A percentile compares a stretch with the other conserved stretches of the same genome.
Evolutionary conservation across 2,329 filamentous ascomycete genomes (phyloP).

Genomic region (Paraconiothyrium sp.): DNA sequence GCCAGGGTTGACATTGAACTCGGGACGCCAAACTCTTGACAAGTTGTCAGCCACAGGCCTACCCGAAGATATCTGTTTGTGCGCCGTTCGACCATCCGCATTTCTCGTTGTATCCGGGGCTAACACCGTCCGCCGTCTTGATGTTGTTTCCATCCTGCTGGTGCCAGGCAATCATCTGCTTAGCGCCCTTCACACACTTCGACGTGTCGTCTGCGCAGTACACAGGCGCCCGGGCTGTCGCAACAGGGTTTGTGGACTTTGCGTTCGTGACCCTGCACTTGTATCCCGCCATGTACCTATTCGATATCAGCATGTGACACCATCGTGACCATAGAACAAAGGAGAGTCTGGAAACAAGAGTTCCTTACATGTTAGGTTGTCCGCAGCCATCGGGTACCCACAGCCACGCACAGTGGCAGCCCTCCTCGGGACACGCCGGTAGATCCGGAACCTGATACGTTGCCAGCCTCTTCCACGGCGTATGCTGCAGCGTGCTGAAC

Average conservation of each 20-base stretch:
- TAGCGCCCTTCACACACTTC: constrained; percentile 59
- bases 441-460: constrained; percentile 51
- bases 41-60: constrained; percentile 4
- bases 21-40: not conserved
- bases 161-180: constrained; percentile 63
- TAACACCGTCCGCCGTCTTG: constrained; percentile 23
- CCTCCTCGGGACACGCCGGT: constrained; percentile 49
- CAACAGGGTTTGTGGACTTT: constrained; percentile 54
- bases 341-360: not conserved
- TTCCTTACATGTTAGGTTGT: constrained; percentile 48
- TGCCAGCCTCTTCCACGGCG: constrained; percentile 52
- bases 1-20: not conserved
- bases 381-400: constrained; percentile 54
- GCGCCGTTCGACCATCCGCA: constrained; percentile 37
- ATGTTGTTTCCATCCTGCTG: constrained; percentile 42
- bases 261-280: constrained; percentile 60
- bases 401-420: constrained; percentile 55
- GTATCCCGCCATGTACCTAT: constrained; percentile 60
- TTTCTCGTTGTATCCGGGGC: constrained; percentile 36
- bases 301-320: constrained; percentile 1
- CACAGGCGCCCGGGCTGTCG: constrained; percentile 52
- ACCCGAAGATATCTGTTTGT: constrained; percentile 38
- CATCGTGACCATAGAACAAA: not conserved
- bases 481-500: constrained; percentile 55
- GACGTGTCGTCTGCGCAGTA: constrained; percentile 55